Conservation (phyloP, 768 basidiomycete genomes). For the Trametes meyenii region DNA sequence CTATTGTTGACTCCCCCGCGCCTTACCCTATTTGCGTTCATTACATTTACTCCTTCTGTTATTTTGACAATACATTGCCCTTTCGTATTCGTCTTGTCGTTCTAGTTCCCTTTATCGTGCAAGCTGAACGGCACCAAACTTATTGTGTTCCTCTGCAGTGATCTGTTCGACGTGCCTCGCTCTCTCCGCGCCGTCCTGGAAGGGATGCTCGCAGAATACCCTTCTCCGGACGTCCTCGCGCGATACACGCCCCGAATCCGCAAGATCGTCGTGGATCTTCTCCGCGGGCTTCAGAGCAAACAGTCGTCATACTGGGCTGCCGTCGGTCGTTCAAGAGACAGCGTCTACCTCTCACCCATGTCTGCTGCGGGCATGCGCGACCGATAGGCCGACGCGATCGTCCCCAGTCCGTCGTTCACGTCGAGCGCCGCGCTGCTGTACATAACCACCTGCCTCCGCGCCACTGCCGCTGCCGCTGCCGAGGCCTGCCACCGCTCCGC, state of each 20-base stretch:
- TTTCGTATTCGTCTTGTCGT: neutral
- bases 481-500: conserved; percentile 1
- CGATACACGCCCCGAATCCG: conserved; percentile 44
- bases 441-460: conserved; percentile 1
- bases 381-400: neutral
- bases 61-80: neutral
- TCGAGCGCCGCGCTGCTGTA: neutral
- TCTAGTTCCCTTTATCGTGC: neutral
- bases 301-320: conserved; percentile 43
- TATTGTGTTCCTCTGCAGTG: conserved; percentile 32
- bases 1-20: neutral
- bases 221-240: conserved; percentile 39
- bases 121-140: conserved; percentile 3
- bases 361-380: conserved; percentile 6
- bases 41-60: neutral
- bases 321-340: conserved; percentile 22
- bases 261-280: conserved; percentile 39
- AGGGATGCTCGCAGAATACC: conserved; percentile 46
- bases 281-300: conserved; percentile 46
- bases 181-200: conserved; percentile 45
- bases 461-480: neutral
- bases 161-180: conserved; percentile 42
- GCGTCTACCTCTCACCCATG: neutral
- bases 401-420: neutral
- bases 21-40: neutral